phyloP scores from a whole-genome alignment of 2,329 filamentous ascomycete genomes.

The Ciborinia camelliae region DNA sequence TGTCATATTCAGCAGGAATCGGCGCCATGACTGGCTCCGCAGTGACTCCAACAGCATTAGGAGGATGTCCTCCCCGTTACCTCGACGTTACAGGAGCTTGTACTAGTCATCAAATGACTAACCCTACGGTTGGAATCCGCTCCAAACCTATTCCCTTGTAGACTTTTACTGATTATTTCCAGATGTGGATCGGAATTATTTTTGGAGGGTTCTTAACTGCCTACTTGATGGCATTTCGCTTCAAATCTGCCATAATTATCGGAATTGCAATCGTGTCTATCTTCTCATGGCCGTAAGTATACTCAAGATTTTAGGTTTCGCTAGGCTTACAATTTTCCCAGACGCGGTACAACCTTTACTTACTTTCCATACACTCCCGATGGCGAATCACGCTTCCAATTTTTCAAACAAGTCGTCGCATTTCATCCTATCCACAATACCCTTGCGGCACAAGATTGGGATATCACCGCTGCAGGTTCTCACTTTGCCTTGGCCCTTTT shows the following conservation, averaged over 20 bases:
- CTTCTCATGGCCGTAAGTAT: conserved; percentile 67
- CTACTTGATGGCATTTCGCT: conserved; percentile 73
- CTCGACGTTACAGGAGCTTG: conserved; percentile 52
- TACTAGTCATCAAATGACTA: conserved; percentile 66
- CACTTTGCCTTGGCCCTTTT: conserved; percentile 70
- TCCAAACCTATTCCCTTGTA: not conserved
- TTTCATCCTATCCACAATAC: conserved; percentile 67
- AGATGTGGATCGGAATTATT: conserved; percentile 84
- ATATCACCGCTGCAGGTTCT: conserved; percentile 47
- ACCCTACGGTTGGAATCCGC: conserved; percentile 55
- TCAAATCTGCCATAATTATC: conserved; percentile 72
- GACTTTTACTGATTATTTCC: conserved; percentile 7
- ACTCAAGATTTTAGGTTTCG: not conserved
- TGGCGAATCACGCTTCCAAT: conserved; percentile 64
- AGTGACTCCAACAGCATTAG: conserved; percentile 71
- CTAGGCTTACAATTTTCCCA: conserved; percentile 31
- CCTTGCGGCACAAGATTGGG: conserved; percentile 64
- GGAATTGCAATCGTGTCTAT: conserved; percentile 70
- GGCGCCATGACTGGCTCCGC: conserved; percentile 70
- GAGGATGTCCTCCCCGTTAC: conserved; percentile 63
- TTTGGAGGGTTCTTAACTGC: conserved; percentile 76
- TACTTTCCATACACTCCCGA: conserved; percentile 65
- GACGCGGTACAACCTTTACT: conserved; percentile 64
- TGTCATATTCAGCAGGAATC: conserved; percentile 73
- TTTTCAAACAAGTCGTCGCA: conserved; percentile 68